Conservation (phyloP, 2,329 filamentous ascomycete species). For the Alternaria sp. region DNA sequence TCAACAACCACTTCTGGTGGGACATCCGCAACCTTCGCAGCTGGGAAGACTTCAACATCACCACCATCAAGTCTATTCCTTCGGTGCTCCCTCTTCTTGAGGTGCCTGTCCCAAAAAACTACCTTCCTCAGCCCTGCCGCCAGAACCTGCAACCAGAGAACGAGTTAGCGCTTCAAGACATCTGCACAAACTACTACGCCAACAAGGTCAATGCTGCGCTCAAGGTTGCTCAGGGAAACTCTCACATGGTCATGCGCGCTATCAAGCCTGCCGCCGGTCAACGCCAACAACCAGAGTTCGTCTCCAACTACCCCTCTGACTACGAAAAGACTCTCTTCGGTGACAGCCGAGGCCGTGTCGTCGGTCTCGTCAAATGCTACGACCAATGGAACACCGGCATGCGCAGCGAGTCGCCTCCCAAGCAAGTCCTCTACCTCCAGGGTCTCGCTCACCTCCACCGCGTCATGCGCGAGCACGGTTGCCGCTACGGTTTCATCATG, state of each 20-base stretch:
- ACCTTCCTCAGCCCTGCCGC: conserved; percentile 66
- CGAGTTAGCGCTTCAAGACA: conserved; percentile 75
- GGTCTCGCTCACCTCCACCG: conserved; percentile 86
- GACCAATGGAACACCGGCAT: conserved; percentile 96
- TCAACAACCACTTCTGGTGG: conserved; percentile 92
- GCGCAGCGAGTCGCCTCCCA: conserved; percentile 83
- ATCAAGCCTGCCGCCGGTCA: conserved; percentile 50
- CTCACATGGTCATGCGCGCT: conserved; percentile 63
- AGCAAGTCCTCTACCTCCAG: conserved; percentile 87
- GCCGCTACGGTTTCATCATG: conserved; percentile 94
- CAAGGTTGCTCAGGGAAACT: conserved; percentile 73
- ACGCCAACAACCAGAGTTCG: conserved; percentile 69
- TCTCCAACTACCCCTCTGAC: conserved; percentile 68
- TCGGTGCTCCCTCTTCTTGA: conserved; percentile 75
- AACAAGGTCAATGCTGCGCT: conserved; percentile 88
- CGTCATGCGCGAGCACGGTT: conserved; percentile 91
- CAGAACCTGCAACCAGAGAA: conserved; percentile 77
- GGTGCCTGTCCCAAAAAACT: conserved; percentile 65
- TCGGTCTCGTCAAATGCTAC: conserved; percentile 89
- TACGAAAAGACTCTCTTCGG: conserved; percentile 59
- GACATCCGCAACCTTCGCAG: conserved; percentile 86
- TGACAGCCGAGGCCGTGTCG: conserved; percentile 66
- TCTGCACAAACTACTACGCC: conserved; percentile 80
- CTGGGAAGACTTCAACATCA: conserved; percentile 81
- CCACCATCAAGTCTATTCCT: conserved; percentile 75